Conservation (phyloP, 345 rosid genomes). For the Ricinus communis region DNA sequence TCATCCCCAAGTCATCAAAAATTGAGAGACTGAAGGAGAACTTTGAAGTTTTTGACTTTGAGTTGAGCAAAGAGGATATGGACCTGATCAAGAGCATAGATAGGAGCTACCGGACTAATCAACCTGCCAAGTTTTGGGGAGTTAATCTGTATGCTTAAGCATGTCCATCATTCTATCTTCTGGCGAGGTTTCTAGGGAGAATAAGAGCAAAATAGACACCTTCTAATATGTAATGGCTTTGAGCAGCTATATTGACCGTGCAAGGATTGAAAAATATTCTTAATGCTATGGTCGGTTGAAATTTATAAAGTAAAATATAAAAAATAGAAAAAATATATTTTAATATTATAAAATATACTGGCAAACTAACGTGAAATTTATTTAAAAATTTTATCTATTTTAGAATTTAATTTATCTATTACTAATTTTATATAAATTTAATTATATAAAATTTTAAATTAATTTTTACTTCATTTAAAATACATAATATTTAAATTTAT, state of each 20-base stretch:
- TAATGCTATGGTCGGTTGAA: too few relatives aligned
- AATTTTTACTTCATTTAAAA: too few relatives aligned
- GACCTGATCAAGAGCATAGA: slow-evolving; percentile 57
- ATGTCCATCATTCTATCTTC: background rate
- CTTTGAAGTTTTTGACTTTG: slow-evolving; percentile 58
- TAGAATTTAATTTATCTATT: too few relatives aligned
- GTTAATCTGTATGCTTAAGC: slow-evolving; percentile 67
- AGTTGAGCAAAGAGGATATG: slow-evolving; percentile 68
- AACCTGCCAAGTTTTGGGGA: slow-evolving; percentile 84
- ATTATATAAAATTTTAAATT: too few relatives aligned
- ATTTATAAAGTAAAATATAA: too few relatives aligned
- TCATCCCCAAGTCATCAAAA: slow-evolving; percentile 78
- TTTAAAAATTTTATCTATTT: too few relatives aligned
- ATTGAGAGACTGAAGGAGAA: slow-evolving; percentile 66
- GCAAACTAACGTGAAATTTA: too few relatives aligned
- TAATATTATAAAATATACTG: too few relatives aligned
- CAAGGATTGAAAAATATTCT: background rate
- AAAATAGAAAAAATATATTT: too few relatives aligned
- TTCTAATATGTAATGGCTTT: background rate
- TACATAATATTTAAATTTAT: too few relatives aligned
- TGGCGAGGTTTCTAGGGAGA: background rate
- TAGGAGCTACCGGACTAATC: slow-evolving; percentile 63
- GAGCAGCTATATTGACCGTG: background rate
- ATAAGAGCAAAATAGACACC: background rate
- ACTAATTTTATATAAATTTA: too few relatives aligned